Evolutionary conservation across 176 grass and related monocot genomes (phyloP), one percentile per base, ranked within the genome.

Genomic region (Raddia distichophylla): DNA sequence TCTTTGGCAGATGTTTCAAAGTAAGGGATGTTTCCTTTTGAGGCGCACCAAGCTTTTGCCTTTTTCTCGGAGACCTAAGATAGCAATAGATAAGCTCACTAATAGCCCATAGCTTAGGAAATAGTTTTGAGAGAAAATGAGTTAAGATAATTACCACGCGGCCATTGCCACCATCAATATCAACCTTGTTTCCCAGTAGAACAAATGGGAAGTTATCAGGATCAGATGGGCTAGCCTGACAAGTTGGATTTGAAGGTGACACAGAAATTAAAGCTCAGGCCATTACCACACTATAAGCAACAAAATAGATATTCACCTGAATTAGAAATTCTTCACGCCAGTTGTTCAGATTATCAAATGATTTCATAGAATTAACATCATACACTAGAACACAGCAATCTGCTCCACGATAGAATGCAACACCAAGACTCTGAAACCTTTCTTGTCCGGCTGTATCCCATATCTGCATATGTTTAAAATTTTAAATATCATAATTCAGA

Each of bases 281-380:
- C 20, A 20, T 44, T 32, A 20, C 80, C 16, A 77, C 7, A 73
- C 15, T 48, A 67, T 7, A 18, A 78, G 43, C 42, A 17, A 72
- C 43, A 47, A 67, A 45, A 45, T 13, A 44, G 32, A 11, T 69
- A 5, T 52, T 82, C 63, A 97, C 91, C 94, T 97, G 94, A 75
- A 97, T 97, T 61, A 97, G 88, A 88, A 97, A 97, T 77, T 97
- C 91, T 74, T 97, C 91, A 13, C 94, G 86, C 94, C 94, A 97
- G 80, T 93, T 93, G 86, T 91, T 97, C 49, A 97, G 83, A 54
- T 91, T 91, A 91, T 97, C 94, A 80, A 91, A 97, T 45, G 94
- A 97, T 87, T 97, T 93, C 86, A 89, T 89, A 44, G 92, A 82
- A 85, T 97, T 97, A 60, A 93, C 94, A 91, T 93, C 94, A 76